Percentiles rank a stretch among this genome's conserved stretches.
Evolutionary conservation across 208 protist species (phyloP).

Genomic region (Entamoeba histolytica): DNA sequence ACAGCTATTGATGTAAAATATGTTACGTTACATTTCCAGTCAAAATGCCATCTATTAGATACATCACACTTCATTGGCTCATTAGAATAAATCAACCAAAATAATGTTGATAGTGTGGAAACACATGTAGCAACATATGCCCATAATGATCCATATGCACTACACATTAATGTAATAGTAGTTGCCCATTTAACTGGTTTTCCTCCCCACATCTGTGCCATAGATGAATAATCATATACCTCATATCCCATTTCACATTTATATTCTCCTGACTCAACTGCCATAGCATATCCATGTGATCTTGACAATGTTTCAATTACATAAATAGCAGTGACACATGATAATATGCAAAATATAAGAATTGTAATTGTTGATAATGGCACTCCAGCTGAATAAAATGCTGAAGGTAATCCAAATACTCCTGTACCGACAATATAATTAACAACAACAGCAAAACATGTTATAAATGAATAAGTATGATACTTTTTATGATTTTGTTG

Average conservation of each 20-base stretch:
- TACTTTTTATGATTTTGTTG: neutral
- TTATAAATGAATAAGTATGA: neutral
- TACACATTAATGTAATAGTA: neutral
- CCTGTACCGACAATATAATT: neutral
- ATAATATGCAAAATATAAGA: neutral
- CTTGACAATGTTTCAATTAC: neutral
- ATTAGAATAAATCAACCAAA: neutral
- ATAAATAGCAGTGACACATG: neutral
- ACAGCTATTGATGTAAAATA: neutral
- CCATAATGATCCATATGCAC: neutral
- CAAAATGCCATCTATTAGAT: neutral
- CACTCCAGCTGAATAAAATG: neutral
- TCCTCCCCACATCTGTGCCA: neutral
- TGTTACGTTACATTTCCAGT: neutral
- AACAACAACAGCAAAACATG: neutral
- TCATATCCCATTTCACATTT: neutral
- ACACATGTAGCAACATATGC: neutral
- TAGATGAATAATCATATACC: neutral
- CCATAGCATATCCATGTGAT: neutral
- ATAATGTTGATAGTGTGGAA: neutral
- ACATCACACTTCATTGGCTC: neutral
- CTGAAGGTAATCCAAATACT: neutral
- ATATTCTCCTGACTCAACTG: neutral
- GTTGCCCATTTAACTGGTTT: neutral
- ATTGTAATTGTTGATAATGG: neutral